These are phyloP conservation scores for Closterium sp. DNA, from an alignment of 139 green algal genomes.

Conservation along the genomic window DNA sequence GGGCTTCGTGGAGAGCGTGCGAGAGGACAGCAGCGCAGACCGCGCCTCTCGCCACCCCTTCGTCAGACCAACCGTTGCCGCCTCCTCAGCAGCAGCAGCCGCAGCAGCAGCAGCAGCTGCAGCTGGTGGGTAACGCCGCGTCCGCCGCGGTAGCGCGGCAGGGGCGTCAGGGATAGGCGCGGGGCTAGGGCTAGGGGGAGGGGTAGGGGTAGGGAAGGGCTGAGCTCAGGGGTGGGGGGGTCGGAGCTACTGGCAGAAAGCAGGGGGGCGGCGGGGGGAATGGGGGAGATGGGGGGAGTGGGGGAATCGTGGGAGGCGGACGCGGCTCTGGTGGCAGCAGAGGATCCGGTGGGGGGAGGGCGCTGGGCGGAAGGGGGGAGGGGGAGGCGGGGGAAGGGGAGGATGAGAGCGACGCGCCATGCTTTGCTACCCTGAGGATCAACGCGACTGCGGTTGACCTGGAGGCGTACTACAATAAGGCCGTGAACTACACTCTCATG, in stretches of 20 bases:
- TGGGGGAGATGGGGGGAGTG: neutral
- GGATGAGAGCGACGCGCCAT: neutral
- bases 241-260: neutral
- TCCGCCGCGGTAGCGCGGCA: neutral
- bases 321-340: neutral
- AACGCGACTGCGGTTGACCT: no score
- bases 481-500: no score
- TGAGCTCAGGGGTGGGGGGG: neutral
- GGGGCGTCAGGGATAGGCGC: neutral
- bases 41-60: neutral
- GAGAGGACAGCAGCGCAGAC: neutral
- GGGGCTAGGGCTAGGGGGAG: neutral
- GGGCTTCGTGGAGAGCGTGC: constrained; percentile 18
- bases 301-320: neutral
- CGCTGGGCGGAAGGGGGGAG: neutral
- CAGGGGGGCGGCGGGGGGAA: neutral
- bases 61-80: neutral
- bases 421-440: constrained; percentile 54
- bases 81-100: no score
- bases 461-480: no score
- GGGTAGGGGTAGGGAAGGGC: neutral
- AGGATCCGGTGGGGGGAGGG: neutral
- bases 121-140: no score
- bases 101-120: neutral
- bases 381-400: no score